Evolutionary conservation across 1,139 yeast genomes (phyloP).

Genomic region (Scheffersomyces quercinus): DNA sequence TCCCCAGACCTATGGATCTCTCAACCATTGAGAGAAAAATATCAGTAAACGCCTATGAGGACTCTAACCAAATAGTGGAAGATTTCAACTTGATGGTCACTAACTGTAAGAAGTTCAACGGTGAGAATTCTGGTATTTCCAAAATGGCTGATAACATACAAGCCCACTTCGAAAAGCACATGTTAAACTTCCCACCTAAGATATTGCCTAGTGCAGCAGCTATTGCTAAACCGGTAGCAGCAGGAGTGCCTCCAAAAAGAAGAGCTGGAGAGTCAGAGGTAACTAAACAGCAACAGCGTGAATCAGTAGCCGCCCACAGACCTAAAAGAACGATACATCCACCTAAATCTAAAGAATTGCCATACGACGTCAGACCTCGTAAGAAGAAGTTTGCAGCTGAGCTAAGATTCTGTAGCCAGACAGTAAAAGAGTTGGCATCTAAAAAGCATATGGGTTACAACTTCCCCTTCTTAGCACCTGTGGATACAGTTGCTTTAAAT

Average conservation of each 20-base stretch:
- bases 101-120: slow-evolving; percentile 85
- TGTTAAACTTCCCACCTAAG: slow-evolving; percentile 86
- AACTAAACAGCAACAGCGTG: slow-evolving; percentile 20
- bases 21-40: slow-evolving; percentile 86
- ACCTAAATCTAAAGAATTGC: slow-evolving; percentile 91
- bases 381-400: slow-evolving; percentile 92
- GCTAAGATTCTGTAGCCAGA: slow-evolving; percentile 79
- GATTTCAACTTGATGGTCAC: slow-evolving; percentile 86
- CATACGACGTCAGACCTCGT: slow-evolving; percentile 86
- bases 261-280: slow-evolving; percentile 60
- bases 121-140: slow-evolving; percentile 77
- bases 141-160: slow-evolving; percentile 90
- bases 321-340: slow-evolving; percentile 97
- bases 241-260: slow-evolving; percentile 38
- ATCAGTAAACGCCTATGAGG: slow-evolving; percentile 65
- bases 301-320: slow-evolving; percentile 54
- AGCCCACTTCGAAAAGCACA: slow-evolving; percentile 90
- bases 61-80: slow-evolving; percentile 64
- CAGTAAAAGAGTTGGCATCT: slow-evolving; percentile 76
- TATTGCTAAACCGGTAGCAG: slow-evolving; percentile 19
- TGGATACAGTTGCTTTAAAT: slow-evolving; percentile 90
- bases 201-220: slow-evolving; percentile 47
- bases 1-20: slow-evolving; percentile 90
- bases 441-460: slow-evolving; percentile 84
- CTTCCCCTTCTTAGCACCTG: slow-evolving; percentile 91